Conservation (phyloP, 352 stramenopile genomes). For the Pythium utonaiense region DNA sequence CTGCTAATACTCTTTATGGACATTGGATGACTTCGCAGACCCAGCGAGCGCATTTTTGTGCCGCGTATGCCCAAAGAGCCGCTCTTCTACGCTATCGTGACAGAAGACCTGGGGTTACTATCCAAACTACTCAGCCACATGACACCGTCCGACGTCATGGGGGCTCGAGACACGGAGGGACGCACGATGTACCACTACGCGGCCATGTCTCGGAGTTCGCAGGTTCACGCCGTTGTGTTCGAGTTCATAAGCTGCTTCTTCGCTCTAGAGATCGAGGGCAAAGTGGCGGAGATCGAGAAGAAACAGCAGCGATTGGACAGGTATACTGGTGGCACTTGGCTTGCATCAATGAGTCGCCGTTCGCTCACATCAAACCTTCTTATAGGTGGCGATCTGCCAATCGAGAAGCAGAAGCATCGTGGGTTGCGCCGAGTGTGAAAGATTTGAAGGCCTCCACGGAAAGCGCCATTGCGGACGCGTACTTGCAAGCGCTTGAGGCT, state of each 20-base stretch:
- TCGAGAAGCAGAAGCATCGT: conserved; percentile 1
- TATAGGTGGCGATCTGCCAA: not conserved
- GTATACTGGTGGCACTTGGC: too few species aligned
- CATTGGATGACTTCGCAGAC: not conserved
- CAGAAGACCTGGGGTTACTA: conserved; percentile 9
- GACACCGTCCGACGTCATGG: conserved; percentile 3
- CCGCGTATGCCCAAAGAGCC: conserved; percentile 5
- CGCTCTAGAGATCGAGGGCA: not conserved
- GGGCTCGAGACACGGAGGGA: conserved; percentile 4
- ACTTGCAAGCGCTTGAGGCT: conserved; percentile 28
- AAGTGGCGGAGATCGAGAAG: conserved; percentile 1
- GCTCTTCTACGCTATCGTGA: conserved; percentile 17
- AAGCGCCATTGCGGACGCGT: conserved; percentile 27
- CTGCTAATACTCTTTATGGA: too few species aligned
- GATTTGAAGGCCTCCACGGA: conserved; percentile 30
- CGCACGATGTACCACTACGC: conserved; percentile 24
- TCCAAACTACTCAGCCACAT: conserved; percentile 10
- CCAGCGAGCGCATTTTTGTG: conserved; percentile 17
- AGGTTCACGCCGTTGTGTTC: conserved; percentile 16
- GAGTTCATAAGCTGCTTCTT: conserved; percentile 14
- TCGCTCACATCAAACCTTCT: not conserved
- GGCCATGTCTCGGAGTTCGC: not conserved
- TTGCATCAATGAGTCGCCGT: too few species aligned
- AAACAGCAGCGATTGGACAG: conserved; percentile 13
- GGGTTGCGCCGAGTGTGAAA: conserved; percentile 44